Evolutionary conservation across 768 basidiomycete species (phyloP).

Genomic region (Termitomyces sp.): DNA sequence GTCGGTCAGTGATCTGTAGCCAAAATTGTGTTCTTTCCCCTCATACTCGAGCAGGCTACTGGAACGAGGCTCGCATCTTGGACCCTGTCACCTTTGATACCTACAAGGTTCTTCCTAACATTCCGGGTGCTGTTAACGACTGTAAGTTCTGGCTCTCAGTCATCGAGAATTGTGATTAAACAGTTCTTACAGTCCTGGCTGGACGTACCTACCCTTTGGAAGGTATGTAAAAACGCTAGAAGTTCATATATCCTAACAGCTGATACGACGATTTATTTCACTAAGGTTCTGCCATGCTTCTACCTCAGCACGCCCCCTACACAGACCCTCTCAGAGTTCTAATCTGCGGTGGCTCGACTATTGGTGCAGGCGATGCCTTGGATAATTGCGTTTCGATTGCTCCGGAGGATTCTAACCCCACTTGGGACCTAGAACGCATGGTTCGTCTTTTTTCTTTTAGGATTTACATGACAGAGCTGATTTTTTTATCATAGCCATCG

Average conservation of each 20-base stretch:
- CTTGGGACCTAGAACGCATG: slow-evolving; percentile 79
- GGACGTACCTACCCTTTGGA: slow-evolving; percentile 79
- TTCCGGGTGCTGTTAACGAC: slow-evolving; percentile 70
- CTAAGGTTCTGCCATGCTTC: slow-evolving; percentile 52
- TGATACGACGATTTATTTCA: not conserved
- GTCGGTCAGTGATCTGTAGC: slow-evolving; percentile 43
- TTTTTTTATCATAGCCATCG: slow-evolving; percentile 44
- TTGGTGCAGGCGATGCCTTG: slow-evolving; percentile 44
- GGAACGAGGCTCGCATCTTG: slow-evolving; percentile 77
- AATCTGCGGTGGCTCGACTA: slow-evolving; percentile 74
- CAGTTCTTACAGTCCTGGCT: slow-evolving; percentile 40
- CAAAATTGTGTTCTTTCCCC: not conserved
- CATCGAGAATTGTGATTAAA: not conserved
- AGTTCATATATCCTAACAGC: not conserved
- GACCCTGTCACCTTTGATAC: slow-evolving; percentile 66
- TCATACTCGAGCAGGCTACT: slow-evolving; percentile 48
- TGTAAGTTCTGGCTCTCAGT: slow-evolving; percentile 27
- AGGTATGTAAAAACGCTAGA: slow-evolving; percentile 23
- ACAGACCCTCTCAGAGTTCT: slow-evolving; percentile 66
- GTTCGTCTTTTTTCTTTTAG: slow-evolving; percentile 31
- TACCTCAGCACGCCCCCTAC: slow-evolving; percentile 72
- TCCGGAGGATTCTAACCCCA: slow-evolving; percentile 58
- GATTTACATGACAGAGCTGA: not conserved
- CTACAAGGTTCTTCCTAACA: slow-evolving; percentile 57
- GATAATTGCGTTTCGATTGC: slow-evolving; percentile 72